These are phyloP conservation scores for Colletotrichum paranaense DNA, from an alignment of 2,329 filamentous ascomycete genomes.

Conservation along the genomic window DNA sequence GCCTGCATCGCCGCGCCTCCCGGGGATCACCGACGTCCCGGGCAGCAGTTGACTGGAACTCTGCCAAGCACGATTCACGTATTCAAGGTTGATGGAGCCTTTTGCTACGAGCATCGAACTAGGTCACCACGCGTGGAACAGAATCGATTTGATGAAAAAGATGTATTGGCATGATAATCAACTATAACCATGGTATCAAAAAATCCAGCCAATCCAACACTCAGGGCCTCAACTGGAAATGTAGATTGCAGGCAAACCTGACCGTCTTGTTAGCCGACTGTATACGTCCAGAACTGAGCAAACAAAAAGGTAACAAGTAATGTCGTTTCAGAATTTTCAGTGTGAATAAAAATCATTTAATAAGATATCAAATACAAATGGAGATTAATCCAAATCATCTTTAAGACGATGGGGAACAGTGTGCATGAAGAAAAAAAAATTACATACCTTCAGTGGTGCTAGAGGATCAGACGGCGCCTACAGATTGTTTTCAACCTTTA, in stretches of 20 bases:
- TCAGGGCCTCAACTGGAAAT: background rate
- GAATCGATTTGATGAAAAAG: background rate
- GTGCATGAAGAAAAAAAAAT: no score
- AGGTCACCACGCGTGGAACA: background rate
- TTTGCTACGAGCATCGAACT: background rate
- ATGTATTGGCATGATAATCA: background rate
- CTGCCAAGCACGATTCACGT: background rate
- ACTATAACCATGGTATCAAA: background rate
- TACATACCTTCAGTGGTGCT: background rate
- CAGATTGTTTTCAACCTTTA: background rate
- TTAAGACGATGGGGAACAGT: background rate
- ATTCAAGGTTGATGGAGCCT: background rate
- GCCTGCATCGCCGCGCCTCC: background rate
- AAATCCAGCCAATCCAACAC: background rate
- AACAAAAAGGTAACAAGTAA: background rate
- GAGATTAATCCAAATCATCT: slow-evolving; percentile 25
- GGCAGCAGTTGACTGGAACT: background rate
- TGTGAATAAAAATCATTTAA: slow-evolving; percentile 32
- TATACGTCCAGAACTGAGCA: no score
- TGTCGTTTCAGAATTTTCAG: slow-evolving; percentile 32
- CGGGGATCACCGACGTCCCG: background rate
- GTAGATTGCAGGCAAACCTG: background rate
- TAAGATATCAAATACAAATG: slow-evolving; percentile 29
- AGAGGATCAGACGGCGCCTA: background rate
- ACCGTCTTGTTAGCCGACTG: background rate